Percentiles rank a stretch among this genome's conserved stretches.
phyloP scores from a whole-genome alignment of 2,329 filamentous ascomycete genomes.

The Ambrosiella cleistominuta region DNA sequence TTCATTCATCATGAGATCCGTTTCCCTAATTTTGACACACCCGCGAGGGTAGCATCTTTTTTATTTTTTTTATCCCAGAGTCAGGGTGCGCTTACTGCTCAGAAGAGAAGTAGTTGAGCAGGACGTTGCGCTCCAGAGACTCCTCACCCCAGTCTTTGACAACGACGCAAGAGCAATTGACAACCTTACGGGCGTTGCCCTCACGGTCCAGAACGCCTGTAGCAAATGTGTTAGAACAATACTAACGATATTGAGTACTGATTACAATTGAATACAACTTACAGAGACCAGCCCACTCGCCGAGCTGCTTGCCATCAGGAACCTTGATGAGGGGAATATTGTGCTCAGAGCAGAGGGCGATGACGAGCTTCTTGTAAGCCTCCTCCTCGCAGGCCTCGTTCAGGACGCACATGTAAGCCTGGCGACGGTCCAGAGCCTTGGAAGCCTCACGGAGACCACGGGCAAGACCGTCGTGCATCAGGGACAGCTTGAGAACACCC shows the following conservation, averaged over 20 bases:
- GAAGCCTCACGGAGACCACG: conserved; percentile 95
- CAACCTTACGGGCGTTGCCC: conserved; percentile 98
- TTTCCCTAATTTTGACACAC: conserved; percentile 16
- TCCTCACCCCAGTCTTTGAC: conserved; percentile 99
- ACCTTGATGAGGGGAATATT: conserved; percentile 99
- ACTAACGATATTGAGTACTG: background rate
- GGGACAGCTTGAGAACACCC: conserved; percentile 93
- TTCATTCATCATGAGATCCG: conserved; percentile 10
- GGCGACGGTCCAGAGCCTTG: conserved; percentile 95
- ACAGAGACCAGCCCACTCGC: conserved; percentile 99
- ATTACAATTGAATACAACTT: conserved; percentile 25
- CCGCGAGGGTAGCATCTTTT: conserved; percentile 14
- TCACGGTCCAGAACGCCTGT: conserved; percentile 94
- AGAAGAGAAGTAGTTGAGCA: conserved; percentile 99
- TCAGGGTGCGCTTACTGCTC: conserved; percentile 37
- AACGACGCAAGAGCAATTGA: conserved; percentile 99
- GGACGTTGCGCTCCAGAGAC: conserved; percentile 93
- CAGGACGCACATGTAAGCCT: conserved; percentile 99
- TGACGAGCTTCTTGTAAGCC: conserved; percentile 99
- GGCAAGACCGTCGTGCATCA: conserved; percentile 99
- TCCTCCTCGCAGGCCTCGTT: conserved; percentile 99
- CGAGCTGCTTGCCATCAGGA: conserved; percentile 96
- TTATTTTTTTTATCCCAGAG: conserved; percentile 24
- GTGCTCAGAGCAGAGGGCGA: conserved; percentile 97
- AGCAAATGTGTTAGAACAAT: conserved; percentile 18